These are phyloP conservation scores for Vigna hirtella DNA, from an alignment of 306 rosid genomes.

Conservation along the genomic window DNA sequence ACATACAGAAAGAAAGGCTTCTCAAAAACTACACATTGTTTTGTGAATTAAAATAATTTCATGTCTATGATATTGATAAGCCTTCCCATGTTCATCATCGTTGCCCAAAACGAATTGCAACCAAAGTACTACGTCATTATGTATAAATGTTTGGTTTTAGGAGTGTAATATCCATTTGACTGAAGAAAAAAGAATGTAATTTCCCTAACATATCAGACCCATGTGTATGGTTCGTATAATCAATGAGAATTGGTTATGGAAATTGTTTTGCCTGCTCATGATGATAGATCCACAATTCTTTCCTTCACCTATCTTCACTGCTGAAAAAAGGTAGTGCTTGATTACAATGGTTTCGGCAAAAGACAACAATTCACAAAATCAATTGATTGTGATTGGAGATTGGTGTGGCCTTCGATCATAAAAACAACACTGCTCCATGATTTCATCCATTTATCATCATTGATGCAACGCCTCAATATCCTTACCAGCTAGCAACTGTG, in stretches of 20 bases:
- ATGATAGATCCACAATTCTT: neutral
- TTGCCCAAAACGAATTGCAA: neutral
- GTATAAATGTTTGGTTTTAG: neutral
- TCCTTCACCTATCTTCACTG: neutral
- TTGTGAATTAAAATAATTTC: neutral
- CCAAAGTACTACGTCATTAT: neutral
- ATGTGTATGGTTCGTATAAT: neutral
- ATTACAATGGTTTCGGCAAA: neutral
- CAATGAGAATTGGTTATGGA: neutral
- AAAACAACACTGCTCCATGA: neutral
- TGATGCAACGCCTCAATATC: constrained; percentile 43
- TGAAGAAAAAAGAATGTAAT: neutral
- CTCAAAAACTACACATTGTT: neutral
- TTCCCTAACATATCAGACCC: neutral
- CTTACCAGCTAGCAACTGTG: neutral
- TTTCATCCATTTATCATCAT: neutral
- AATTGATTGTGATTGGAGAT: neutral
- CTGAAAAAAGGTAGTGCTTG: neutral
- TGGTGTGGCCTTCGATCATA: constrained; percentile 5
- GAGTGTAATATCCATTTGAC: neutral
- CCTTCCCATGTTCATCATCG: neutral
- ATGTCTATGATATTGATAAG: neutral
- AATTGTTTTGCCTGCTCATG: neutral
- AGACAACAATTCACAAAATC: neutral
- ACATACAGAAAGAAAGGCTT: neutral